Evolutionary conservation across 305 asterid species (phyloP).

Genomic region (Rubia peregrina): DNA sequence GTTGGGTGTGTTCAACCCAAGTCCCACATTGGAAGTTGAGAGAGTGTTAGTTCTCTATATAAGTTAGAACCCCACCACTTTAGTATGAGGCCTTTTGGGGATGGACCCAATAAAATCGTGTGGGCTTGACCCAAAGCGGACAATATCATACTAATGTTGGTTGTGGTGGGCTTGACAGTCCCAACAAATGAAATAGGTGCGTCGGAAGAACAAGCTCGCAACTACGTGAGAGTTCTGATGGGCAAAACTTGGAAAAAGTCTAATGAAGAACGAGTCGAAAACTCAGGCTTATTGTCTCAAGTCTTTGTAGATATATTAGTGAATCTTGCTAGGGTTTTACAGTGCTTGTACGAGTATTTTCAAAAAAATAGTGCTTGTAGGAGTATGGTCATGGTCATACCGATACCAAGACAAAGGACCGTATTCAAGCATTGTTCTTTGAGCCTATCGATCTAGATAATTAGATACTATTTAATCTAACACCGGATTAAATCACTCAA

Average conservation of each 20-base stretch:
- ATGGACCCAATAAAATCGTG: no score
- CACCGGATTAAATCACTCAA: no score
- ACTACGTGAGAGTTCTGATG: constrained; percentile 17
- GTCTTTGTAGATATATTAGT: constrained; percentile 14
- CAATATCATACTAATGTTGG: no score
- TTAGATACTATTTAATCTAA: neutral
- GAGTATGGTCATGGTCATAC: constrained; percentile 43
- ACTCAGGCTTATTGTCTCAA: neutral
- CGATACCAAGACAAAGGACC: neutral
- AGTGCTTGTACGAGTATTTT: constrained; percentile 40
- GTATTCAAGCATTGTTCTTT: neutral
- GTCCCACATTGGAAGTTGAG: no score
- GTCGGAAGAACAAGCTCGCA: constrained; percentile 23
- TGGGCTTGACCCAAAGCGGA: no score
- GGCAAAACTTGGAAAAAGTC: constrained; percentile 26
- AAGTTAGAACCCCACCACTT: no score
- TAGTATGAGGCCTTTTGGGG: no score
- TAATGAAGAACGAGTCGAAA: constrained; percentile 12
- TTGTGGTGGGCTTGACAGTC: no score
- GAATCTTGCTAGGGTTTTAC: constrained; percentile 30
- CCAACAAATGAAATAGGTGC: constrained; percentile 22
- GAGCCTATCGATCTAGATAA: neutral
- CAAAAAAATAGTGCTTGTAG: no score
- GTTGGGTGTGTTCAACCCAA: no score
- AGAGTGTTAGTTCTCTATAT: no score